A percentile compares a stretch with the other conserved stretches of the same genome.
Conservation (phyloP, 1,284 basidiomycete species). For the Rhodotorula sp. region DNA sequence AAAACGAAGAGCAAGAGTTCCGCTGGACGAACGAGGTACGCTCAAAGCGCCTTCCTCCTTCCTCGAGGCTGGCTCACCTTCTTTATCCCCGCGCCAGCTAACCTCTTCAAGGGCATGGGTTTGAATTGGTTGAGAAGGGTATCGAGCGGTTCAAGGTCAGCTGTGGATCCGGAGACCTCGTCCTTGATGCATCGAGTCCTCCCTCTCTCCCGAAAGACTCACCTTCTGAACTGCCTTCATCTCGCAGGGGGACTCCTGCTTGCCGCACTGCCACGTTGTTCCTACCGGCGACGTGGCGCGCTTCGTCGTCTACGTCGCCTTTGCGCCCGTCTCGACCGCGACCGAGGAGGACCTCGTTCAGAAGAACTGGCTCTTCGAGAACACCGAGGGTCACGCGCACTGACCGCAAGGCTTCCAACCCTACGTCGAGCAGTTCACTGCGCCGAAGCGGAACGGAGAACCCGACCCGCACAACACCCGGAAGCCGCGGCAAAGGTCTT, state of each 20-base stretch:
- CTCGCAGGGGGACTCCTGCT: conserved; percentile 23
- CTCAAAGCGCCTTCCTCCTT: background rate
- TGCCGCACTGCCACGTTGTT: conserved; percentile 20
- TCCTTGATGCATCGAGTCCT: conserved; percentile 5
- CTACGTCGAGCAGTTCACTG: conserved; percentile 6
- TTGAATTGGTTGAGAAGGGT: conserved; percentile 17
- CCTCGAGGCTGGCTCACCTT: background rate
- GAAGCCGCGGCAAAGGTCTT: conserved; percentile 19
- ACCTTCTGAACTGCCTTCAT: background rate
- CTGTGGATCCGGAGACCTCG: conserved; percentile 11
- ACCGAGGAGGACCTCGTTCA: conserved; percentile 23
- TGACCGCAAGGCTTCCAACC: conserved; percentile 26
- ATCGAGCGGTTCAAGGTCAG: conserved; percentile 26
- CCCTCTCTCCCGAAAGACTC: background rate
- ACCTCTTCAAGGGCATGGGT: conserved; percentile 22
- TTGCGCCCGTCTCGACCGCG: conserved; percentile 16
- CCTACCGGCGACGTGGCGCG: conserved; percentile 15
- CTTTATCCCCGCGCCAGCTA: background rate
- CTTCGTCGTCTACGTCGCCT: conserved; percentile 23
- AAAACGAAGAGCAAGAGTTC: conserved; percentile 16
- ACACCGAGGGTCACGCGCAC: conserved; percentile 25
- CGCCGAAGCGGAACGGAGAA: conserved; percentile 25
- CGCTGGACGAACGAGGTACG: conserved; percentile 22
- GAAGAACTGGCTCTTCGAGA: conserved; percentile 27
- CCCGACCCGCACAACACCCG: conserved; percentile 24